Conservation (phyloP, 106 monocot species). For the Acorus calamus region DNA sequence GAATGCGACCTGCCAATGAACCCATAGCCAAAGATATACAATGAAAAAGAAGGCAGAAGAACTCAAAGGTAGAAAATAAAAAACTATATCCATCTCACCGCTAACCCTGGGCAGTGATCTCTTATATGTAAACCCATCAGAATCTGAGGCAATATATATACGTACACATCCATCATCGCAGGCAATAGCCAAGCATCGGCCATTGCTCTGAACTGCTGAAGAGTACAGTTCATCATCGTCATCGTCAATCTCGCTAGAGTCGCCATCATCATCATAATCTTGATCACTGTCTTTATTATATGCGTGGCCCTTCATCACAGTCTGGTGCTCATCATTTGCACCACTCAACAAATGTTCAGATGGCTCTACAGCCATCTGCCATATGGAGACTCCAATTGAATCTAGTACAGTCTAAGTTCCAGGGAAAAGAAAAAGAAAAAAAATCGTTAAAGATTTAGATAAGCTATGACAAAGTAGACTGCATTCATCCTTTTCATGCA, state of each 20-base stretch:
- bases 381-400: slow-evolving; percentile 73
- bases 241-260: slow-evolving; percentile 1
- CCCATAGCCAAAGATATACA: slow-evolving; percentile 1
- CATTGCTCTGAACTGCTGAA: slow-evolving; percentile 11
- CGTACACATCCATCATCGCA: slow-evolving; percentile 94
- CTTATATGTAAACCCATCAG: slow-evolving; percentile 45
- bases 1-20: slow-evolving; percentile 45
- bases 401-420: slow-evolving; percentile 48
- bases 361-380: slow-evolving; percentile 96
- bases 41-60: not conserved
- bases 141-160: slow-evolving; percentile 45
- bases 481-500: too few species aligned
- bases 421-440: too few species aligned
- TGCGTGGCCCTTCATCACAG: slow-evolving; percentile 30
- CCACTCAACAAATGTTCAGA: slow-evolving; percentile 13
- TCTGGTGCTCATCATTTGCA: slow-evolving; percentile 6
- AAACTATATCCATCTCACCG: slow-evolving; percentile 37
- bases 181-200: slow-evolving; percentile 60
- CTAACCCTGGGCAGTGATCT: slow-evolving; percentile 82
- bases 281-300: slow-evolving; percentile 32
- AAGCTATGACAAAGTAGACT: too few species aligned
- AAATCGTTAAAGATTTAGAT: too few species aligned
- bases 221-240: slow-evolving; percentile 29
- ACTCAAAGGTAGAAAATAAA: not conserved
- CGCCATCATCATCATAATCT: slow-evolving; percentile 27